Conservation (phyloP, 2,329 filamentous ascomycete genomes). For the Ascochyta clinopodiicola region DNA sequence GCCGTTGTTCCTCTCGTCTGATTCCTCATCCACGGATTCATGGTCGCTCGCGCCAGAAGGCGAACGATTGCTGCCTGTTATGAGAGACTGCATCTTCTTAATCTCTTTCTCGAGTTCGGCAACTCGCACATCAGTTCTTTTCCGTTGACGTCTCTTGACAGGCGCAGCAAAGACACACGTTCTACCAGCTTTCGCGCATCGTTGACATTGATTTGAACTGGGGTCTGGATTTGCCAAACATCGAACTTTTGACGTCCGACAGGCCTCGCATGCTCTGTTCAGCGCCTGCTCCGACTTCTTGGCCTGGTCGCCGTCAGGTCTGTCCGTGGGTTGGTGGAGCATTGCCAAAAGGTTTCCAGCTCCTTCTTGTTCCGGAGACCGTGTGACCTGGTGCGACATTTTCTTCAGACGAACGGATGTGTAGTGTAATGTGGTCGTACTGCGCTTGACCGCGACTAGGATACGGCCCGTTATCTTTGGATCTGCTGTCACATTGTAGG, state of each 20-base stretch:
- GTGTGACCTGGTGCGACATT: slow-evolving; percentile 21
- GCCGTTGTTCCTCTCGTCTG: slow-evolving; percentile 25
- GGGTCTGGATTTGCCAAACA: slow-evolving; percentile 38
- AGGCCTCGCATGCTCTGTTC: slow-evolving; percentile 47
- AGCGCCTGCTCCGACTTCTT: slow-evolving; percentile 40
- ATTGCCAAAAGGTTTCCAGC: slow-evolving; percentile 19
- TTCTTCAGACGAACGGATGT: not conserved
- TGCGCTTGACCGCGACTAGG: slow-evolving; percentile 3
- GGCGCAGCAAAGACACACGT: slow-evolving; percentile 45
- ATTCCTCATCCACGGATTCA: slow-evolving; percentile 37
- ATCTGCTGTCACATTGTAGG: slow-evolving; percentile 6
- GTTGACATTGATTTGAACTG: slow-evolving; percentile 40
- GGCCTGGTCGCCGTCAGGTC: slow-evolving; percentile 21
- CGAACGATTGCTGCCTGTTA: slow-evolving; percentile 33
- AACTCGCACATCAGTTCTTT: slow-evolving; percentile 47
- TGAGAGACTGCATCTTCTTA: slow-evolving; percentile 42
- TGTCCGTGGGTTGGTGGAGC: slow-evolving; percentile 22
- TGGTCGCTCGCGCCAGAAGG: slow-evolving; percentile 36
- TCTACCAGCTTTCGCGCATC: slow-evolving; percentile 44
- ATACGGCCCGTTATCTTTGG: slow-evolving; percentile 4
- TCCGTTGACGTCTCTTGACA: slow-evolving; percentile 45
- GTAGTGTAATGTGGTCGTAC: not conserved
- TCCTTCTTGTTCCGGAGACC: slow-evolving; percentile 12
- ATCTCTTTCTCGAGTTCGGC: slow-evolving; percentile 47
- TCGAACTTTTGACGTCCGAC: slow-evolving; percentile 45